Evolutionary conservation across 78 protist species (phyloP).

Genomic region (Monosiga brevicollis): DNA sequence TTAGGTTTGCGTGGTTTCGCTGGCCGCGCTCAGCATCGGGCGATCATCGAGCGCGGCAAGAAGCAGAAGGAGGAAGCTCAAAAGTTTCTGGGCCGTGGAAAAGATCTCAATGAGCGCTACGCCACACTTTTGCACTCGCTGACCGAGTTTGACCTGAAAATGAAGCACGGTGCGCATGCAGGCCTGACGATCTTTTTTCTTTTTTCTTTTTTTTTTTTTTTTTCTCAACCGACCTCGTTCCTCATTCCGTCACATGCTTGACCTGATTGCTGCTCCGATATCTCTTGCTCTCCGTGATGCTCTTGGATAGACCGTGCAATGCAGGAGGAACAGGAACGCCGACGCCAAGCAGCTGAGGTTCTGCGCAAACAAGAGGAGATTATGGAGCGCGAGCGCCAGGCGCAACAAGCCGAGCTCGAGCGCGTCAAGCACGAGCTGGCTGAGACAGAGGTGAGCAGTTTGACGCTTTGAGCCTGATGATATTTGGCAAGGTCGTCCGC

Average conservation of each 20-base stretch:
- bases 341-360: background rate
- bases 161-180: background rate
- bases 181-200: background rate
- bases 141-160: background rate
- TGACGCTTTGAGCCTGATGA: no score
- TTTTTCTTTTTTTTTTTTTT: no score
- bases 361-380: background rate
- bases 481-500: no score
- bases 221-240: no score
- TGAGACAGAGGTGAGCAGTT: no score
- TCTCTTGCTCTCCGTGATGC: no score
- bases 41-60: background rate
- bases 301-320: background rate
- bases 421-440: background rate
- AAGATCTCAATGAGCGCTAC: background rate
- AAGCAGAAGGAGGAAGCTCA: background rate
- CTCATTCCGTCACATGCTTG: no score
- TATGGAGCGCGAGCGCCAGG: background rate
- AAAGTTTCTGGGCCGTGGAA: background rate
- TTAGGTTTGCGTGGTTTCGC: background rate
- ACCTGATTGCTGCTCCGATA: no score
- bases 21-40: background rate
- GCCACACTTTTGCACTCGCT: background rate
- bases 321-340: background rate
- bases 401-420: background rate